These are phyloP conservation scores for Rhodotorula paludigena DNA, from an alignment of 768 basidiomycete genomes.

Conservation along the genomic window DNA sequence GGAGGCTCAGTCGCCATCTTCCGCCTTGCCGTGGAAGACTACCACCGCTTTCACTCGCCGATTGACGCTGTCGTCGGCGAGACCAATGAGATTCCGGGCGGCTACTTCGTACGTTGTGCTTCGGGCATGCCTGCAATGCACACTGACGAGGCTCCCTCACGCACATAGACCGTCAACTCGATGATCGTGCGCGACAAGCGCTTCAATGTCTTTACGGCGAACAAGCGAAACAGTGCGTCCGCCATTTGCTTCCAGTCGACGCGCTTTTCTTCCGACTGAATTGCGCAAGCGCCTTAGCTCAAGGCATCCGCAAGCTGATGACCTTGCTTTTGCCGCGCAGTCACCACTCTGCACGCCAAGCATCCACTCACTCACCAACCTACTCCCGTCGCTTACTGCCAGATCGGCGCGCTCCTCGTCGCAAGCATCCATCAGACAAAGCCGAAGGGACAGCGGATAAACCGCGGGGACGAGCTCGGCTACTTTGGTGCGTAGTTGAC, in stretches of 20 bases:
- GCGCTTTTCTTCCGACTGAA: no score
- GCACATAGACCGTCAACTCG: slow-evolving; percentile 23
- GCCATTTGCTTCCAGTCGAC: slow-evolving; percentile 21
- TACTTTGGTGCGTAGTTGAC: slow-evolving; percentile 65
- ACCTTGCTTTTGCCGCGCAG: slow-evolving; percentile 42
- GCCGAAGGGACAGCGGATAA: slow-evolving; percentile 45
- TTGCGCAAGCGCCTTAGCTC: no score
- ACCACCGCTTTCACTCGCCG: slow-evolving; percentile 60
- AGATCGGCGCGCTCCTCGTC: slow-evolving; percentile 75
- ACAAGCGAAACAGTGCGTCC: slow-evolving; percentile 45
- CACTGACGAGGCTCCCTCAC: not conserved
- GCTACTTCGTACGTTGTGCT: slow-evolving; percentile 29
- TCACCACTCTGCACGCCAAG: not conserved
- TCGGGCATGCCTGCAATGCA: rapidly evolving
- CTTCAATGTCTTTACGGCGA: slow-evolving; percentile 47
- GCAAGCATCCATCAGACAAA: slow-evolving; percentile 66
- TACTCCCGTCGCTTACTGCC: slow-evolving; percentile 61
- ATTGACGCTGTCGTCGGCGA: slow-evolving; percentile 55
- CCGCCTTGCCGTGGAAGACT: slow-evolving; percentile 75
- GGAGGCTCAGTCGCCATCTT: slow-evolving; percentile 58
- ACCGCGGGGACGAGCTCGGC: slow-evolving; percentile 55
- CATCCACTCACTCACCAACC: slow-evolving; percentile 9
- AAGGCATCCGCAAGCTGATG: no score
- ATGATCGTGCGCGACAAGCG: slow-evolving; percentile 45
- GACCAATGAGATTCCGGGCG: slow-evolving; percentile 45